Base-by-base conservation (phyloP, 352 stramenopile genomes). In the Plasmopara viticola region DNA sequence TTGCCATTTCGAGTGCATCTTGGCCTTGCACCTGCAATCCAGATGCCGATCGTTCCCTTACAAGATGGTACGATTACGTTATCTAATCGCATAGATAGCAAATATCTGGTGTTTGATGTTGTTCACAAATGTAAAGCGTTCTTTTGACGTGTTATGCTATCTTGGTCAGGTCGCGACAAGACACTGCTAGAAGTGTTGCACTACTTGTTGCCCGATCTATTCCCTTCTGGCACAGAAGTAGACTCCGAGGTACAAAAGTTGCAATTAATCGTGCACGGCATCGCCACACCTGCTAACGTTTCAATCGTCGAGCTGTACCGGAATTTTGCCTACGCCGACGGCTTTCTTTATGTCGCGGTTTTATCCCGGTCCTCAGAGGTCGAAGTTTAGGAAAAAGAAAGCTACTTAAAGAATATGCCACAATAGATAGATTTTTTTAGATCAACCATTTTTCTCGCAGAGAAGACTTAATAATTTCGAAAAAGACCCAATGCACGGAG, bases 1-100 rank as follows among this genome's bases (percentile, higher is more conserved):
- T 34, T 93, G 15, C 83, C 83, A 0, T 29, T 93, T 38, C 80
- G 83, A 40, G 57, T 93, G 31, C 70, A 89, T 48, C 48, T 91
- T 20, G 47, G 74, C 38, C 69, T 70, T 20, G 67, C 67, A 28
- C 64, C 77, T 9, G 68, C 75, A 9, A 72, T 91, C 53, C 83
- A 93, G 57, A 75, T 93, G 66, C 83, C 78, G 5, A 75, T 90
- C 44, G 41, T 65, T n/a, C 66, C 81, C 10, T 47, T 78, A 18
- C 66, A 68, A 43, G 48, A 74, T 34, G 69, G 72, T 78, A 8
- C 9, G 33, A 56, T 31, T 14, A 46, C 46, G 20, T 35, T 31
- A 15, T 43, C 2, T 17, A 39, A 25, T 33, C 20, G 20, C 20
- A 25, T 25, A 1, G 20, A 3, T 25, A 25, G 20, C 20, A 25